A percentile compares a stretch with the other conserved stretches of the same genome.
Conservation (phyloP, 768 basidiomycete genomes). For the Daedaleopsis nitida region DNA sequence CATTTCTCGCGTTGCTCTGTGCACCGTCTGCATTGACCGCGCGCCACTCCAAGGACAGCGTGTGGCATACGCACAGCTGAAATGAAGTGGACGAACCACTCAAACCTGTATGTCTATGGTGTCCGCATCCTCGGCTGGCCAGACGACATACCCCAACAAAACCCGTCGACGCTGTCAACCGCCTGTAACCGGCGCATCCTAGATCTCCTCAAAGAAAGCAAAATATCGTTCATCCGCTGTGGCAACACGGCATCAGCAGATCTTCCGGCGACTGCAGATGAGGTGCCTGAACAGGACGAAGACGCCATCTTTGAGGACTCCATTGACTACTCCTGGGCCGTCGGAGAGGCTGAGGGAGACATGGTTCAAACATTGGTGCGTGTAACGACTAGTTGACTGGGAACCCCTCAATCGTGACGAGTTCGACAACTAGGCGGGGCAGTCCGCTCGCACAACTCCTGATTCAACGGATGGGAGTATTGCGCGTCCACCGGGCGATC, state of each 20-base stretch:
- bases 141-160: constrained; percentile 53
- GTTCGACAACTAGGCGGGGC: neutral
- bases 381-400: neutral
- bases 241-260: neutral
- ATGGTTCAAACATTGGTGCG: neutral
- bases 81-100: constrained; percentile 77
- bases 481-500: neutral
- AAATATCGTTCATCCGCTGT: constrained; percentile 42
- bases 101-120: constrained; percentile 55
- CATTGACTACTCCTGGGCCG: constrained; percentile 21
- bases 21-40: no score
- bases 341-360: neutral
- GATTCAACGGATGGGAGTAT: neutral
- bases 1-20: neutral
- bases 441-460: neutral
- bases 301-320: constrained; percentile 18
- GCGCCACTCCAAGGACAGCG: constrained; percentile 40
- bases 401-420: neutral
- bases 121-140: constrained; percentile 71
- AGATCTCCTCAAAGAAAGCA: constrained; percentile 49
- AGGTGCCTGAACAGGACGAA: neutral
- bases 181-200: constrained; percentile 56
- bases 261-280: neutral
- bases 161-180: constrained; percentile 60
- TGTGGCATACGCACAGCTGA: constrained; percentile 67